These are phyloP conservation scores for Cladochytrium replicatum DNA, from an alignment of 192 early-diverging fungal species.

Conservation along the genomic window DNA sequence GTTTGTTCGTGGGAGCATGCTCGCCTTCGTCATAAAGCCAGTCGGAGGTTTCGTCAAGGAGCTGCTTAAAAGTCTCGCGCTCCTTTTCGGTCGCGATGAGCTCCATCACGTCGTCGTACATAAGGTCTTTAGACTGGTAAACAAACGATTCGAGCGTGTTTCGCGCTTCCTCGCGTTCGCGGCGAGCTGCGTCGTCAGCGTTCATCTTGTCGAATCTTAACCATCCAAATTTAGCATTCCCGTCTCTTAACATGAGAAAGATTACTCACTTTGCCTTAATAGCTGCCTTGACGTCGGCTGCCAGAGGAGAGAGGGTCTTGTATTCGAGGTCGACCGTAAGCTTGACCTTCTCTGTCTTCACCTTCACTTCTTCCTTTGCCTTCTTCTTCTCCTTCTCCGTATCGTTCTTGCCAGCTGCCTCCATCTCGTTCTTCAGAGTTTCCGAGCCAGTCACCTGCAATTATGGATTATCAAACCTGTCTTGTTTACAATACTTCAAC, in stretches of 20 bases:
- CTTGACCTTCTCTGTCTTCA: conserved; percentile 45
- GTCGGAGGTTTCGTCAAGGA: conserved; percentile 51
- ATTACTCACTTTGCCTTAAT: conserved; percentile 26
- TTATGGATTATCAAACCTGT: too few species aligned
- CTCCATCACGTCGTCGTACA: conserved; percentile 63
- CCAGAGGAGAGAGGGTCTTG: conserved; percentile 44
- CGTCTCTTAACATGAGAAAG: conserved; percentile 16
- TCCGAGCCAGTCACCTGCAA: too few species aligned
- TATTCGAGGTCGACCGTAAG: conserved; percentile 48
- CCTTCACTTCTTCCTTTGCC: too few species aligned
- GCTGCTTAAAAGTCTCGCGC: conserved; percentile 48
- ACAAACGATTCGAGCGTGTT: conserved; percentile 88
- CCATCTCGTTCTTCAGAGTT: neutral
- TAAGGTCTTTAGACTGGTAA: conserved; percentile 74
- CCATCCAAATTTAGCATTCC: neutral
- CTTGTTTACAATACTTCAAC: too few species aligned
- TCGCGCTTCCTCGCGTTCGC: conserved; percentile 65
- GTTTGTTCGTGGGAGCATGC: conserved; percentile 35
- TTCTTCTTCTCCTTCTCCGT: conserved; percentile 3
- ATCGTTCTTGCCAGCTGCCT: conserved; percentile 6
- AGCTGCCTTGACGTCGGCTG: conserved; percentile 18
- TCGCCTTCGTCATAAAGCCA: conserved; percentile 85
- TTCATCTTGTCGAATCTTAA: conserved; percentile 60
- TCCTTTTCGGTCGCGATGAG: conserved; percentile 62
- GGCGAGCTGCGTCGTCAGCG: conserved; percentile 53